Base-by-base conservation (phyloP, 2,329 filamentous ascomycete species). In the Myriosclerotinia curreyana region DNA sequence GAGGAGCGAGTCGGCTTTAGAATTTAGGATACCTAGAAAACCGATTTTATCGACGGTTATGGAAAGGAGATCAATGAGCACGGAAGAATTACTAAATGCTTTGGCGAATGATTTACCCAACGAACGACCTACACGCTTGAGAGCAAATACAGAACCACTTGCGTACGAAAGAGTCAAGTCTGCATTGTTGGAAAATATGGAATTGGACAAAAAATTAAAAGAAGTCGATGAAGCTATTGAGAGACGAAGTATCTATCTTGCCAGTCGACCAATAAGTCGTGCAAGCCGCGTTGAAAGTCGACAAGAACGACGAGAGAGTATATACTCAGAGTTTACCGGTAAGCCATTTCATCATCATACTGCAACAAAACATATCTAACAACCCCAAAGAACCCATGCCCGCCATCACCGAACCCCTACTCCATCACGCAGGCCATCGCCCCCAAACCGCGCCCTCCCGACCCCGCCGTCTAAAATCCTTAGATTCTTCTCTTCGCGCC, bases 141-240 rank as follows among this genome's bases (percentile, higher is more conserved):
- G 72, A 63, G 66, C 72, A 2, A 67, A 68, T 50, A 74, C 72
- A 0, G 72, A 72, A 34, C 70, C 72, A n/a, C 70, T 68, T 50
- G 63, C 67, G 15, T 74, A 72, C 60, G 71, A 74, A 52, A 65
- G 74, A 53, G 71, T 75, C 20, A 72, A 72, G 61, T 71, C 69
- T 14, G 71, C 71, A 52, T 53, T 75, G 11, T 69, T 74, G 46
- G 74, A 75, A 64, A 73, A 70, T 76, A 75, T 83, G 62, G 85
- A 88, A 71, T 78, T 84, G 67, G 86, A 88, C 63, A 77, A 76
- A 64, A 74, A 86, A 51, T 80, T 88, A 73, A 80, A 80, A 64
- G 80, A 85, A 68, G 86, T 88, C 61, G 82, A 88, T 60, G 80
- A 83, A 59, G 77, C 84, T 28, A 80, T 86, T 31, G 73, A 74